A percentile compares a stretch with the other conserved stretches of the same genome.
Conservation (phyloP, 2,329 filamentous ascomycete species). For the Colletotrichum lini region DNA sequence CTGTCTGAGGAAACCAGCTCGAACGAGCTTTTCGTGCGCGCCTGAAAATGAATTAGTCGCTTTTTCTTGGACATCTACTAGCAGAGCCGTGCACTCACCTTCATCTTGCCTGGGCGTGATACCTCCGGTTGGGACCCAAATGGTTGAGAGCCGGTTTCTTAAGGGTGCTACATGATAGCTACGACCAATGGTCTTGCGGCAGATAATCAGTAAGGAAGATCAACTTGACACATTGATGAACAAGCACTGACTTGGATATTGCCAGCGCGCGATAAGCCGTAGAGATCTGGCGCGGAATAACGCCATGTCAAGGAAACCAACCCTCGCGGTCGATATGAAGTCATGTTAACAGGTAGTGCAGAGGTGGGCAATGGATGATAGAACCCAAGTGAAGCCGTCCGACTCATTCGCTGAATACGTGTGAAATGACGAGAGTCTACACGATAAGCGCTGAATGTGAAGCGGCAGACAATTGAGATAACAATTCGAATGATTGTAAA, state of each 20-base stretch:
- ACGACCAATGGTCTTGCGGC: conserved; percentile 25
- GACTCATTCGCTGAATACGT: neutral
- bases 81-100: conserved; percentile 54
- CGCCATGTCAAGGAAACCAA: neutral
- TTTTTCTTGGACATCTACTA: neutral
- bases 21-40: conserved; percentile 76
- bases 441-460: neutral
- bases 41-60: conserved; percentile 59
- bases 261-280: neutral
- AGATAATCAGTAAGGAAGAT: neutral
- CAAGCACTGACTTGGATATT: neutral
- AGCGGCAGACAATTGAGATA: neutral
- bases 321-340: neutral
- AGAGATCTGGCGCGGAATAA: too few relatives aligned
- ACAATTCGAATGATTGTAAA: neutral
- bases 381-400: neutral
- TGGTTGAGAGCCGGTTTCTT: conserved; percentile 72
- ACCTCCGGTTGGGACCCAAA: conserved; percentile 85
- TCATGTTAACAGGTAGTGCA: neutral
- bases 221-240: too few relatives aligned
- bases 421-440: neutral
- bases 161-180: conserved; percentile 12
- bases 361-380: neutral
- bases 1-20: conserved; percentile 82
- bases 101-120: conserved; percentile 71